Evolutionary conservation across 2,329 filamentous ascomycete species (phyloP).

Genomic region (Chaetomiaceae sp.): DNA sequence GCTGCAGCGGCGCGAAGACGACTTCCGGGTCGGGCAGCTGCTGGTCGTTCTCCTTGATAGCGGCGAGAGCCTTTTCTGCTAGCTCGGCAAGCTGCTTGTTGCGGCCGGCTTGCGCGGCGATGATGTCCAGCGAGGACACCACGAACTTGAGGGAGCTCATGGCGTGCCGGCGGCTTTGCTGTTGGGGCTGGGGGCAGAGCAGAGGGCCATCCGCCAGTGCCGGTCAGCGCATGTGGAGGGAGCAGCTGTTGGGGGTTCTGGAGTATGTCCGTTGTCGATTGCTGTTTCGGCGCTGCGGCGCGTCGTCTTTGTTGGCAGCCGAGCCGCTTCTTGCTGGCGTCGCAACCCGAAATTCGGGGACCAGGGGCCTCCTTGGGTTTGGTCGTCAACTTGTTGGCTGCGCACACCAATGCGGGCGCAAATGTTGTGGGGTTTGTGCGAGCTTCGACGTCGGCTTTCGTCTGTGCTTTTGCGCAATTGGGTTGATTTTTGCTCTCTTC

Average conservation of each 20-base stretch:
- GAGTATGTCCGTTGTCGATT: too few relatives aligned
- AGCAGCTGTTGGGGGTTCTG: background rate
- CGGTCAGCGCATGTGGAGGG: slow-evolving; percentile 19
- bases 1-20: slow-evolving; percentile 82
- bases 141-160: slow-evolving; percentile 96
- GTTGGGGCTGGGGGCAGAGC: slow-evolving; percentile 15
- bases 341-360: too few relatives aligned
- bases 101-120: slow-evolving; percentile 79
- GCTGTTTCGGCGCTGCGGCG: too few relatives aligned
- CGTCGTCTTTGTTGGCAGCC: too few relatives aligned
- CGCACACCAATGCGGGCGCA: too few relatives aligned
- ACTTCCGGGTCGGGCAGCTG: slow-evolving; percentile 82
- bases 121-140: slow-evolving; percentile 84
- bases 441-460: too few relatives aligned
- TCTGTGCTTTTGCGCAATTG: too few relatives aligned
- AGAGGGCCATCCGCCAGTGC: slow-evolving; percentile 40
- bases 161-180: slow-evolving; percentile 45
- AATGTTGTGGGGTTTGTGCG: too few relatives aligned
- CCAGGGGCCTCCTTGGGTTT: too few relatives aligned
- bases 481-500: too few relatives aligned
- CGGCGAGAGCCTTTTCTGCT: slow-evolving; percentile 71
- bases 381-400: too few relatives aligned
- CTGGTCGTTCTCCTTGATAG: slow-evolving; percentile 78
- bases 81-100: slow-evolving; percentile 79
- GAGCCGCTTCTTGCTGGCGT: too few relatives aligned